phyloP scores from a whole-genome alignment of 2,329 filamentous ascomycete genomes.

The Byssoonygena ceratinophila region DNA sequence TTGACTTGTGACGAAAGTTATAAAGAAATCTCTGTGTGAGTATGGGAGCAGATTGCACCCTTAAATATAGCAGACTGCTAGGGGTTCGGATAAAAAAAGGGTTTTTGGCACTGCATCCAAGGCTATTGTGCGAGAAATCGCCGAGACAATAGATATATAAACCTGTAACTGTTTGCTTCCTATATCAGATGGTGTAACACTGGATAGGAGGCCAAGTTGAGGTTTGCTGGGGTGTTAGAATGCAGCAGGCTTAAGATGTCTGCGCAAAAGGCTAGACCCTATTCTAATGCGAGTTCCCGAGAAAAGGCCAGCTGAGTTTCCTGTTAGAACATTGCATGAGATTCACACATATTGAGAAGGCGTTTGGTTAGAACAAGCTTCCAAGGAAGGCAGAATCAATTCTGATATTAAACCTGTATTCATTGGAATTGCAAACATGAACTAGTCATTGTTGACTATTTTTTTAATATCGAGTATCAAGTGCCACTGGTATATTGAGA shows the following conservation, averaged over 20 bases:
- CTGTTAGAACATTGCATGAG: neutral
- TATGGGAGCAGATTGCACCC: neutral
- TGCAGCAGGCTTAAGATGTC: neutral
- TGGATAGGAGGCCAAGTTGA: neutral
- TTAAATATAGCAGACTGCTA: too few species aligned
- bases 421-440: neutral
- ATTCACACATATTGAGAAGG: neutral
- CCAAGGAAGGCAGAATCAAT: neutral
- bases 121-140: neutral
- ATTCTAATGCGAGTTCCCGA: neutral
- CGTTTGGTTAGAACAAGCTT: neutral
- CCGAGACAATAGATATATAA: neutral
- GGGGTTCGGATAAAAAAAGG: neutral
- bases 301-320: neutral
- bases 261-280: neutral
- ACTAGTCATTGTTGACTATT: neutral
- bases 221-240: neutral
- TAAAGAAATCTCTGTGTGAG: too few species aligned
- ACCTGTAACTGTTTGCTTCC: neutral
- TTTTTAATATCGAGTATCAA: neutral
- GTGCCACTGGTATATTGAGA: slow-evolving; percentile 16
- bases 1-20: too few species aligned
- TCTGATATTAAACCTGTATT: neutral
- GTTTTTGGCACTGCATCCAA: neutral
- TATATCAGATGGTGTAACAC: neutral